Base-by-base conservation (phyloP, 352 stramenopile genomes). In the Phytophthora pinifolia region DNA sequence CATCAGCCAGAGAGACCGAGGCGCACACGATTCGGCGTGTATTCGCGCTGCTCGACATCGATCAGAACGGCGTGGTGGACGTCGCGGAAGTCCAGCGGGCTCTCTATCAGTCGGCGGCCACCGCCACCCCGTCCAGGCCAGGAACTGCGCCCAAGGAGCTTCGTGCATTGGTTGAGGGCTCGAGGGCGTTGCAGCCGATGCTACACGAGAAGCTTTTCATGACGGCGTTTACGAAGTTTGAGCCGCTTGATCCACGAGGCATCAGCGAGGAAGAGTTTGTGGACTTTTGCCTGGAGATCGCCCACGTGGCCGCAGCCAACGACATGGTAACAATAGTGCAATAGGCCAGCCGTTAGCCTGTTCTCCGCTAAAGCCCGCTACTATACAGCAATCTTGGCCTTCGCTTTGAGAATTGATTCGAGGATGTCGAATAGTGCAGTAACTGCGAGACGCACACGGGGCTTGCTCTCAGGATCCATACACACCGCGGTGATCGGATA, bases 211-310 rank as follows among this genome's bases (percentile, higher is more conserved):
- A 76, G 39, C 56, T 75, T 27, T 89, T 92, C 43, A 72, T 86
- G 45, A 66, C 78, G 15, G 81, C 81, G 33, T 89, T 92, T 39
- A 61, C 49, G 1, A 70, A 67, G 27, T 86, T 88, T 36, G 76
- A 88, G 54, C 71, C 81, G 3, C 39, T 74, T 20, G 75, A 89
- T 36, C 66, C 65, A 9, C 70, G 70, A 6, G 81, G 81, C 1
- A 92, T 92, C 44, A 76, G 53, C 5, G 67, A 83, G 18, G 73
- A 88, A 36, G 81, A 92, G 15, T 92, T 92, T 60, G 74, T 92
- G 10, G 66, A 64, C 25, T 89, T 92, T 27, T 92, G 81, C 37
- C 62, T 88, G 2, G 81, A 92, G 46, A 85, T 81, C 20, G 81
- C 79, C 2, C 51, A 67, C 5, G 55, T 73, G 20, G 60, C 65